Base-by-base conservation (phyloP, 495 filamentous ascomycete genomes). In the Pseudevernia furfuracea region DNA sequence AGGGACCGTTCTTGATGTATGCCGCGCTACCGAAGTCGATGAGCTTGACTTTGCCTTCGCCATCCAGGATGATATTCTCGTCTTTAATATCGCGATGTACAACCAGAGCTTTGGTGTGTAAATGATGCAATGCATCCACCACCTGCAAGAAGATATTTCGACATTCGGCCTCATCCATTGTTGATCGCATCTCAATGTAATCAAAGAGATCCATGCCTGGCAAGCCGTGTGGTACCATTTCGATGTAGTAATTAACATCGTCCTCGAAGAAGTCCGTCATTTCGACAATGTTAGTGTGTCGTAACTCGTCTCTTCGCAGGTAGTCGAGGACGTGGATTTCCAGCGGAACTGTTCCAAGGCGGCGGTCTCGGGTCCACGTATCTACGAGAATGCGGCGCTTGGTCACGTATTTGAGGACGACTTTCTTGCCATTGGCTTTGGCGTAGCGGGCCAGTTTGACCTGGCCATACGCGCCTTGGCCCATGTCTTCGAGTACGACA, bases 241-340 rank as follows among this genome's bases (percentile, higher is more conserved):
- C 95, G 69, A 99, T 99, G 71, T 99, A 97, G 73, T 99, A 99
- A 70, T 99, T 97, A 71, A 91, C 79, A 65, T 96, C 90, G 62
- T 99, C 95, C 73, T 99, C 94, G 72, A 99, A 99, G 76, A 97
- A 99, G 64, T 95, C 92, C 43, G 88, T 85, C 95, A 99, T 97
- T 77, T 97, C 94, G 36, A 99, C 91, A 65, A 99, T 96, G 70
- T 97, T 97, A 32, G 91, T 89, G 71, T 99, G 94, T 69, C 84
- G 87, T 46, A 92, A 79, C 34, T 89, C 92, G 67, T 96, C 91
- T 7, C 89, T 82, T 38, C 91, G 86, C 2, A 99, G 85, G 72
- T 92, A 99, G 73, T 99, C 91, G 14, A 99, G 80, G 52, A 97
- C 94, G 69, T 99, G 94, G 67, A 99, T 97, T 75, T 99, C 94